These are phyloP conservation scores for Boletus vinaceobasis DNA, from an alignment of 768 basidiomycete species.

Conservation along the genomic window DNA sequence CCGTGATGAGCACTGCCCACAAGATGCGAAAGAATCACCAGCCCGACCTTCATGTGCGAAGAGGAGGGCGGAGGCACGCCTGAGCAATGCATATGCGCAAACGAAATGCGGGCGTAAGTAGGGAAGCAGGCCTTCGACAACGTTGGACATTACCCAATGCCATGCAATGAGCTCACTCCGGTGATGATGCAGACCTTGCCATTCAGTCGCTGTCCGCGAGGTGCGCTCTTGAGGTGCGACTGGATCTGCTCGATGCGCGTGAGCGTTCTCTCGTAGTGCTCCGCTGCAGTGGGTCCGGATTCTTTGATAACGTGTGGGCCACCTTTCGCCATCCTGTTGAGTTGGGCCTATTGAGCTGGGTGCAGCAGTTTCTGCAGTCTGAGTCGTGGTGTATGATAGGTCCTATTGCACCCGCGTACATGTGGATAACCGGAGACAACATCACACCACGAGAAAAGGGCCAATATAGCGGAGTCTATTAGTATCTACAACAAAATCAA, in stretches of 20 bases:
- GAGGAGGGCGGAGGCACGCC: slow-evolving; percentile 66
- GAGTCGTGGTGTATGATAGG: background rate
- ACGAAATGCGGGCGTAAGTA: slow-evolving; percentile 11
- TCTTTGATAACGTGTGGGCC: slow-evolving; percentile 5
- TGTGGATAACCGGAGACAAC: background rate
- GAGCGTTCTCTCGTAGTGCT: slow-evolving; percentile 57
- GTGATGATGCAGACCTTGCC: slow-evolving; percentile 87
- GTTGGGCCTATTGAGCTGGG: background rate
- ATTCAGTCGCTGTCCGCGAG: slow-evolving; percentile 55
- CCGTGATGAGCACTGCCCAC: slow-evolving; percentile 1
- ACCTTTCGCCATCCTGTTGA: slow-evolving; percentile 17
- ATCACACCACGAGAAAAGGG: background rate
- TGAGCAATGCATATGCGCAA: slow-evolving; percentile 26
- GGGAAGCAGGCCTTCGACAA: slow-evolving; percentile 2
- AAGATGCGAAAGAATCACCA: background rate
- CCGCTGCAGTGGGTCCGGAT: slow-evolving; percentile 34
- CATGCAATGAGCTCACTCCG: slow-evolving; percentile 80
- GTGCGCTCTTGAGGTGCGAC: slow-evolving; percentile 55
- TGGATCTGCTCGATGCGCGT: slow-evolving; percentile 66
- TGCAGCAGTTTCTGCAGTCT: background rate
- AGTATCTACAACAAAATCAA: slow-evolving; percentile 7
- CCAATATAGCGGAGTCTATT: slow-evolving; percentile 5
- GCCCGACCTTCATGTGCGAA: slow-evolving; percentile 76
- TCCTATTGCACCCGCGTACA: background rate
- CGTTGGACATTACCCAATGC: slow-evolving; percentile 66